Conservation (phyloP, 305 asterid species). For the Andrographis paniculata region DNA sequence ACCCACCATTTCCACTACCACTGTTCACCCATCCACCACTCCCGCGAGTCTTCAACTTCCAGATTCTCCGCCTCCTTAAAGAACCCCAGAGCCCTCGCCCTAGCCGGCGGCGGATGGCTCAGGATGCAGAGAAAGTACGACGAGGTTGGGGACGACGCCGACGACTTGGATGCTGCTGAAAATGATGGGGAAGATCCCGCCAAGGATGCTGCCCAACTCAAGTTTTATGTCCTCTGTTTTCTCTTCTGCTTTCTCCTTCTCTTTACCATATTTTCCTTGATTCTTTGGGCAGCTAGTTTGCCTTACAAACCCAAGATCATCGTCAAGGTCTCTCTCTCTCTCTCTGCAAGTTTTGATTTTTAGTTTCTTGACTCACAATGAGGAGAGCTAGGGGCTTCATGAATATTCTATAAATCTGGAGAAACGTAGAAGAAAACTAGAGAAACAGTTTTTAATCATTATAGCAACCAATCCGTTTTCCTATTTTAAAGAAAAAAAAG, state of each 20-base stretch:
- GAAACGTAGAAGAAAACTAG: too few species aligned
- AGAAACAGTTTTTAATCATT: too few species aligned
- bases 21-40: conserved; percentile 85
- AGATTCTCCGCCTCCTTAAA: conserved; percentile 67
- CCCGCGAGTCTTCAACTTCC: conserved; percentile 79
- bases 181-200: conserved; percentile 5
- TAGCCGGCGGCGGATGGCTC: conserved; percentile 42
- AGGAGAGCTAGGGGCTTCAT: too few species aligned
- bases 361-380: too few species aligned
- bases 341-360: neutral
- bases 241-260: conserved; percentile 46
- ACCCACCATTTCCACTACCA: conserved; percentile 60
- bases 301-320: conserved; percentile 44
- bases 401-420: too few species aligned
- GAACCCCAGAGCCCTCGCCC: conserved; percentile 22
- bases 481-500: too few species aligned
- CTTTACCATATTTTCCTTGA: conserved; percentile 47
- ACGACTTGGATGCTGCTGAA: conserved; percentile 24
- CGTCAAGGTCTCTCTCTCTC: conserved; percentile 40
- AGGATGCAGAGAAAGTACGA: conserved; percentile 32
- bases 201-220: conserved; percentile 24
- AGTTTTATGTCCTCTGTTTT: conserved; percentile 54
- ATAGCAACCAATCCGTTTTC: too few species aligned
- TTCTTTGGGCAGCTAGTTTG: conserved; percentile 75
- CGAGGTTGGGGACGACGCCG: conserved; percentile 28